phyloP scores from a whole-genome alignment of 805 yeast genomes.

The Barnettozyma californica region DNA sequence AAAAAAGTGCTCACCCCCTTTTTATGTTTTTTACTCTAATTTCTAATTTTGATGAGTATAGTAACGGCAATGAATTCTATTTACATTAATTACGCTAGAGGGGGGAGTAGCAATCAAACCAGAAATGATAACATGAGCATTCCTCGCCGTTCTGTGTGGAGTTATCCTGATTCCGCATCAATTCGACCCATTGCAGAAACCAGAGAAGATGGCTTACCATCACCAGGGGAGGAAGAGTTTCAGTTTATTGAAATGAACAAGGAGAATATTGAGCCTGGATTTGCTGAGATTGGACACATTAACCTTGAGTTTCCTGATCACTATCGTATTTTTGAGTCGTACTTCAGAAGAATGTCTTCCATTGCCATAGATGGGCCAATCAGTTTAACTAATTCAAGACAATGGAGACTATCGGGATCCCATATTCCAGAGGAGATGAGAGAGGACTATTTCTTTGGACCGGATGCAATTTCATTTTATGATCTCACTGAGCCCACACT shows the following conservation, averaged over 20 bases:
- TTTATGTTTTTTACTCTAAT: too few species aligned
- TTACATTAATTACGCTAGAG: background rate
- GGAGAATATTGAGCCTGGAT: background rate
- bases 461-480: background rate
- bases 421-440: background rate
- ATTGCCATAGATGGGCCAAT: background rate
- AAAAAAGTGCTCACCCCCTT: too few species aligned
- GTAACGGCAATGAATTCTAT: too few species aligned
- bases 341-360: background rate
- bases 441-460: background rate
- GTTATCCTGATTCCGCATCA: background rate
- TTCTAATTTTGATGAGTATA: too few species aligned
- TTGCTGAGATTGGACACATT: background rate
- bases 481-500: background rate
- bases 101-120: background rate
- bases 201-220: background rate
- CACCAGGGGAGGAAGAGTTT: background rate
- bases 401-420: background rate
- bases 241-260: background rate
- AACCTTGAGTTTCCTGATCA: too few species aligned
- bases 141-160: background rate
- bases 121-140: background rate
- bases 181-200: background rate
- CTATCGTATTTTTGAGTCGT: background rate
- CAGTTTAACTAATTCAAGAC: background rate